These are phyloP conservation scores for Rhododendron mucronatum DNA, from an alignment of 148 eudicot species.

Conservation along the genomic window DNA sequence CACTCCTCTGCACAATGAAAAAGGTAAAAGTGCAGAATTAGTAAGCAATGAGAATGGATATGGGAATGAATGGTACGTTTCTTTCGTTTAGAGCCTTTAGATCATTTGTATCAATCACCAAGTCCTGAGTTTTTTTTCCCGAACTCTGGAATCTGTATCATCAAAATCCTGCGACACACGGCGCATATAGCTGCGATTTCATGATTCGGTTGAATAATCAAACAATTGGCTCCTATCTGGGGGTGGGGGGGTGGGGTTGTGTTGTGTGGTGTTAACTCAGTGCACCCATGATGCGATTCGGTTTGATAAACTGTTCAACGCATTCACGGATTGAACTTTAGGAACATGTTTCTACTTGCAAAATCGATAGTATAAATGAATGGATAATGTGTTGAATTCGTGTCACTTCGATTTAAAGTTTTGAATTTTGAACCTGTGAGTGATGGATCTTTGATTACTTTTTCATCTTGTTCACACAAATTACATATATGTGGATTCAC, in stretches of 20 bases:
- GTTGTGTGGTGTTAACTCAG: no score
- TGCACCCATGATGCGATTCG: background rate
- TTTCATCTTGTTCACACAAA: background rate
- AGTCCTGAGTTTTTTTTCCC: background rate
- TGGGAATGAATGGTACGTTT: background rate
- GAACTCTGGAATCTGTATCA: background rate
- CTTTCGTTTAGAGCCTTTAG: background rate
- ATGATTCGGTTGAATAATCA: background rate
- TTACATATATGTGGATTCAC: background rate
- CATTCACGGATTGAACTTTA: background rate
- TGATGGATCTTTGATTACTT: background rate
- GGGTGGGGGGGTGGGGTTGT: no score
- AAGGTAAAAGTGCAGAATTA: background rate
- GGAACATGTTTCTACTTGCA: background rate
- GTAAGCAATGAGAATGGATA: background rate
- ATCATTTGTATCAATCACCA: background rate
- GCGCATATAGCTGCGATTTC: no score
- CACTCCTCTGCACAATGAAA: slow-evolving; percentile 59
- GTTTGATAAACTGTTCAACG: background rate
- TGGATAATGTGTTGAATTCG: background rate
- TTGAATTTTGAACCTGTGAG: background rate
- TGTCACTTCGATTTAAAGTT: background rate
- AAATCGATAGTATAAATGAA: background rate
- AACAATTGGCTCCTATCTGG: background rate
- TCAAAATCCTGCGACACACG: background rate